Evolutionary conservation across 2,329 filamentous ascomycete species (phyloP).

Genomic region (Erysiphe neolycopersici): DNA sequence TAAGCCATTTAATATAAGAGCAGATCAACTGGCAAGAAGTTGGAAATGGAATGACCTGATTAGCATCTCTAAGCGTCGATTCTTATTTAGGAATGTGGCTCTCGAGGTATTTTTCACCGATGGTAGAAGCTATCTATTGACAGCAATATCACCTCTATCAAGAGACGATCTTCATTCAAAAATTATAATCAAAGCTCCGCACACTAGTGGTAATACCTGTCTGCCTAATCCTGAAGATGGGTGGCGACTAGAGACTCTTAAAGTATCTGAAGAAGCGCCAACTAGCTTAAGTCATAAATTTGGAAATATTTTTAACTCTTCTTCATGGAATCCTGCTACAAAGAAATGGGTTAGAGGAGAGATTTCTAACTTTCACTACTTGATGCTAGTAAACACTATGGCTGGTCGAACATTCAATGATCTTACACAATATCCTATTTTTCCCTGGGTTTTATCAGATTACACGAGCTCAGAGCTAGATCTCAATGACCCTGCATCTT

Average conservation of each 20-base stretch:
- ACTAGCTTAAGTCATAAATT: constrained; percentile 61
- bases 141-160: constrained; percentile 43
- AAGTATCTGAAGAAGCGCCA: constrained; percentile 31
- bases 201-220: constrained; percentile 42
- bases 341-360: constrained; percentile 81
- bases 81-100: constrained; percentile 82
- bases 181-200: constrained; percentile 53
- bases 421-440: constrained; percentile 90
- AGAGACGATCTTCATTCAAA: constrained; percentile 62
- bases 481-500: constrained; percentile 56
- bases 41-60: constrained; percentile 93
- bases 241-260: constrained; percentile 74
- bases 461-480: constrained; percentile 88
- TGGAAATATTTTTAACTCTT: constrained; percentile 71
- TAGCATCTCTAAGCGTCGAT: constrained; percentile 84
- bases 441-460: constrained; percentile 89
- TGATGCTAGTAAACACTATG: constrained; percentile 97
- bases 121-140: constrained; percentile 80
- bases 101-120: constrained; percentile 97
- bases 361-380: constrained; percentile 93
- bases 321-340: constrained; percentile 58
- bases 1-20: constrained; percentile 26
- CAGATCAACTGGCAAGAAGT: constrained; percentile 58
- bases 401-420: constrained; percentile 95
- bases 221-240: constrained; percentile 60